Evolutionary conservation across 2,329 filamentous ascomycete genomes (phyloP), one percentile per base, ranked within the genome.

Genomic region (Cordyceps militaris): DNA sequence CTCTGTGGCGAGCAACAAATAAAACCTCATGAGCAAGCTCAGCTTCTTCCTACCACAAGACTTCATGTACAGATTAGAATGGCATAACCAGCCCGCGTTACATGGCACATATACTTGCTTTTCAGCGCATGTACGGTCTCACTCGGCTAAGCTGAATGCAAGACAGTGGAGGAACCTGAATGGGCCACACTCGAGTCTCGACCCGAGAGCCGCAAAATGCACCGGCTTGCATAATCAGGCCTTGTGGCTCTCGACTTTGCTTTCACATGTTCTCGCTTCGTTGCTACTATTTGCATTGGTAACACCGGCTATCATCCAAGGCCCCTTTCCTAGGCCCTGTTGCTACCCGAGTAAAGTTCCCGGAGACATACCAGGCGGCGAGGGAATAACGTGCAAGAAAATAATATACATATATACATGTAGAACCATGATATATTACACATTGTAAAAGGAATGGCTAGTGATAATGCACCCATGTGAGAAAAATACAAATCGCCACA

Each of bases 201-300:
- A 36, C 47, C 26, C 28, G 38, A 42, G 38, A 48, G 46, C 46
- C 28, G 19, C 11, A 44, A 16, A 16, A n/a, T 4, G 16, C 13
- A 14, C 4, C 2, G 10, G 34, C 42, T 44, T 8, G 42, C n/a
- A 24, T 10, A 1, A 24, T 14, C 11, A 13, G 8, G 13, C 26
- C 42, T 26, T 14, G 16, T 21, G 8, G 34, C 49, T 19, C 23
- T 3, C n/a, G n/a, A n/a, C n/a, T n/a, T 11, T 24, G 26, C 14
- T 21, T 46, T 54, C 51, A 54, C 51, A 54, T 54, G 51, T 21
- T 28, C n/a, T n/a, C n/a, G n/a, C n/a, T n/a, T n/a, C n/a, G n/a
- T n/a, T n/a, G n/a, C n/a, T n/a, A n/a, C n/a, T n/a, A n/a, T n/a
- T n/a, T n/a, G n/a, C n/a, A n/a, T n/a, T n/a, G n/a, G n/a, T n/a